A percentile compares a stretch with the other conserved stretches of the same genome.
phyloP scores from a whole-genome alignment of 345 rosid species.

The Gossypium sturtianum region DNA sequence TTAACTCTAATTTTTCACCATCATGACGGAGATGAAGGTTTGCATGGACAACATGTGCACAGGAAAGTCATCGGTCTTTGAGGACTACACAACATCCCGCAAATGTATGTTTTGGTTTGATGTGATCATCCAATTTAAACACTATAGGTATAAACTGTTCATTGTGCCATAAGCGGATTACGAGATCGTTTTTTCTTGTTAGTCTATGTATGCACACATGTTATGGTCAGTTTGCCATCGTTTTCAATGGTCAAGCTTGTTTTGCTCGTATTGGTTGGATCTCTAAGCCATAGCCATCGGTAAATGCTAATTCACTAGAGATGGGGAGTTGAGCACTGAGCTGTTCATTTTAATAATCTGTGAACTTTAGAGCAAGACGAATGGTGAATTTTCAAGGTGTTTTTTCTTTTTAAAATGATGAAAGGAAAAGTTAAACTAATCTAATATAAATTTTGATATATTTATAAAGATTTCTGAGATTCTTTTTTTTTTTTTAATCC shows the following conservation, averaged over 20 bases:
- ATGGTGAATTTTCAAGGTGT: too few relatives aligned
- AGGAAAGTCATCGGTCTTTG: conserved; percentile 60
- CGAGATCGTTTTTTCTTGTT: background rate
- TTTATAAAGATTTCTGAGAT: too few relatives aligned
- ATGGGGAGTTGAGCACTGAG: too few relatives aligned
- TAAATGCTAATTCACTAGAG: too few relatives aligned
- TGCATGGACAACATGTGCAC: conserved; percentile 41
- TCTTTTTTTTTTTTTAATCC: too few relatives aligned
- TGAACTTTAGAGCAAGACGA: too few relatives aligned
- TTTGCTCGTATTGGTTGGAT: background rate
- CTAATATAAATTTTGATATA: too few relatives aligned
- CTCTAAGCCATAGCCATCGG: too few relatives aligned
- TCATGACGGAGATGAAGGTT: conserved; percentile 39
- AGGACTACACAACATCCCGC: conserved; percentile 1
- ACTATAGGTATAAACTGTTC: background rate
- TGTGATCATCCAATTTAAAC: background rate
- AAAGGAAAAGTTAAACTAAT: too few relatives aligned
- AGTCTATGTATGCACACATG: background rate
- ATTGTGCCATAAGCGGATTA: background rate
- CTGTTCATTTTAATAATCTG: too few relatives aligned
- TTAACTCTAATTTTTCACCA: conserved; percentile 85
- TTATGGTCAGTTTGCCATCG: background rate
- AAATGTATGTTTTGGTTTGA: background rate
- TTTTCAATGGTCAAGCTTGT: background rate
- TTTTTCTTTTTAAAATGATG: too few relatives aligned